These are phyloP conservation scores for Rhynchospora pubera DNA, from an alignment of 176 grass and related monocot genomes.

Conservation along the genomic window DNA sequence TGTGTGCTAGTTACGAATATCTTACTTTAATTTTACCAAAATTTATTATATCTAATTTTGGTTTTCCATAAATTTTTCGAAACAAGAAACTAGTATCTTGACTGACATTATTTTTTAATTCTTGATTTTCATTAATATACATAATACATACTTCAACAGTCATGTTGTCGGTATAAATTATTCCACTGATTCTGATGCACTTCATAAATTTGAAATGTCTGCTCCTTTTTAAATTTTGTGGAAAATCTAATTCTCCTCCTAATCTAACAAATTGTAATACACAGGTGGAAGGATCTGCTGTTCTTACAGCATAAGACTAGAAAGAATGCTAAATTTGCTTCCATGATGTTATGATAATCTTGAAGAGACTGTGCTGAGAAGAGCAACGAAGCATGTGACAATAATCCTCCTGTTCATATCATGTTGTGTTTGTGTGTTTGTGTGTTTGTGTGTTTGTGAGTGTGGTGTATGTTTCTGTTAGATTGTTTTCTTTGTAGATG, in stretches of 20 bases:
- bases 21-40: not conserved
- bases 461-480: conserved; percentile 17
- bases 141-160: not conserved
- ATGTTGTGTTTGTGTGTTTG: conserved; percentile 9
- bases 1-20: too few species aligned
- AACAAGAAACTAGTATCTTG: not conserved
- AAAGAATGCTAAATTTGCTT: conserved; percentile 9
- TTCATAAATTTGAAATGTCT: not conserved
- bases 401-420: conserved; percentile 4
- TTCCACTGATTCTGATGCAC: not conserved
- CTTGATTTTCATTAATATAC: not conserved
- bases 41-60: not conserved
- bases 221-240: not conserved
- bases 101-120: not conserved
- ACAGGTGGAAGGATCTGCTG: conserved; percentile 64
- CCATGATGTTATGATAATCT: not conserved
- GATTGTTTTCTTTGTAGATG: conserved; percentile 5
- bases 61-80: not conserved
- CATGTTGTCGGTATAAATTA: not conserved
- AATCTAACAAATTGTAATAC: not conserved
- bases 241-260: not conserved
- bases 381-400: not conserved
- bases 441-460: conserved; percentile 16
- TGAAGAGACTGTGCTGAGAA: not conserved
- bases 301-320: conserved; percentile 50